Evolutionary conservation across 78 protist species (phyloP).

Genomic region (Paratrimastix pyriformis): DNA sequence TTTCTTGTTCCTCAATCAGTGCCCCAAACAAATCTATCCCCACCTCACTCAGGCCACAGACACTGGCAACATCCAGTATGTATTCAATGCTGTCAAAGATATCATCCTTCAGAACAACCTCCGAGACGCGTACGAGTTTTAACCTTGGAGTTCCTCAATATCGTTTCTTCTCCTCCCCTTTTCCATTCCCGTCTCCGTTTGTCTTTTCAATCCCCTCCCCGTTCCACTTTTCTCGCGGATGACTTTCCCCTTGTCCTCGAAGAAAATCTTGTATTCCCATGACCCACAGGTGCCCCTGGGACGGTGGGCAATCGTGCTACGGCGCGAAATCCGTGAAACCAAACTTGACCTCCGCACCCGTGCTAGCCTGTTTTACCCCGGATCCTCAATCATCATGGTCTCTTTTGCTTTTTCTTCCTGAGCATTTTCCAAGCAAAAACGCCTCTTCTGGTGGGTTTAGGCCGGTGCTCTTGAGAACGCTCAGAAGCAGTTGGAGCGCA

Average conservation of each 20-base stretch:
- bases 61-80: not conserved
- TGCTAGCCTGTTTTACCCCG: not conserved
- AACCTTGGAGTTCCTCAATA: too few species aligned
- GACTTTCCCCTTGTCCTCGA: too few species aligned
- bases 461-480: not conserved
- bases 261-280: too few species aligned
- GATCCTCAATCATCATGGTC: not conserved
- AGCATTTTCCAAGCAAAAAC: not conserved
- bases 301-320: too few species aligned
- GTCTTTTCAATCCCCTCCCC: too few species aligned
- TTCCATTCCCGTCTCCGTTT: too few species aligned
- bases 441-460: not conserved
- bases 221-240: too few species aligned
- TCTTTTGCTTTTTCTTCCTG: not conserved
- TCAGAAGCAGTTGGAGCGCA: not conserved
- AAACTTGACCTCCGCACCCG: not conserved
- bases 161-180: too few species aligned
- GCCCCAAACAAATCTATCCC: not conserved
- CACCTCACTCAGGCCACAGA: not conserved
- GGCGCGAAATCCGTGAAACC: too few species aligned
- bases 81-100: not conserved
- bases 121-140: too few species aligned
- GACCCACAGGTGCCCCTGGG: too few species aligned
- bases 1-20: too few species aligned
- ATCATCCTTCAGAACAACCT: slow-evolving; percentile 5